Evolutionary conservation across 2,329 filamentous ascomycete genomes (phyloP).

Genomic region (Colletotrichum cordylinicola): DNA sequence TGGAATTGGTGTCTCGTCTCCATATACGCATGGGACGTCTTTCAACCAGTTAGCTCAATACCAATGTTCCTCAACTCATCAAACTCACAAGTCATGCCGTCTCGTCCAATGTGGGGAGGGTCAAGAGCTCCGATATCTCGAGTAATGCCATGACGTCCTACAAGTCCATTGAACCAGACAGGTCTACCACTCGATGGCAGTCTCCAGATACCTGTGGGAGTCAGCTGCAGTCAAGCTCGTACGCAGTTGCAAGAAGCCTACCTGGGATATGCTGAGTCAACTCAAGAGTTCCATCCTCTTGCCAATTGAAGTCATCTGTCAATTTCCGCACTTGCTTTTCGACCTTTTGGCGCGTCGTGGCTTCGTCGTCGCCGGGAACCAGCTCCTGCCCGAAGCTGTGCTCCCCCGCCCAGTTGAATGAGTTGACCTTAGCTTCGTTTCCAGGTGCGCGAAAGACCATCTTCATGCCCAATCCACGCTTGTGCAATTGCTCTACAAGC

Average conservation of each 20-base stretch:
- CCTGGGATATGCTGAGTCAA: conserved; percentile 23
- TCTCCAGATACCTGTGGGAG: neutral
- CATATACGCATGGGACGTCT: conserved; percentile 23
- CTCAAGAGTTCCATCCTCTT: conserved; percentile 18
- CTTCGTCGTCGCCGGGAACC: conserved; percentile 23
- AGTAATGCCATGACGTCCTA: conserved; percentile 22
- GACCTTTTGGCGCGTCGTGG: conserved; percentile 3
- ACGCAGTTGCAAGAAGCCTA: neutral
- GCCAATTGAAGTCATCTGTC: conserved; percentile 20
- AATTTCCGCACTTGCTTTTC: conserved; percentile 21
- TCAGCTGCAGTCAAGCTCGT: neutral
- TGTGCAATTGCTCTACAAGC: conserved; percentile 18
- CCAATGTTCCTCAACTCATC: neutral
- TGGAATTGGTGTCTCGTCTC: conserved; percentile 18
- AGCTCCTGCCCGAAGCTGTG: conserved; percentile 33
- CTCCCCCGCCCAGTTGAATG: conserved; percentile 22
- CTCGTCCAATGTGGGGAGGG: conserved; percentile 21
- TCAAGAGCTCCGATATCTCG: conserved; percentile 23
- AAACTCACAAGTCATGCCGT: conserved; percentile 23
- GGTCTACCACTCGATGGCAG: conserved; percentile 8
- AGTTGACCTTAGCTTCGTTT: conserved; percentile 21
- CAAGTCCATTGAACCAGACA: conserved; percentile 23
- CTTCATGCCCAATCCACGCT: conserved; percentile 25
- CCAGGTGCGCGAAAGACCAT: conserved; percentile 25
- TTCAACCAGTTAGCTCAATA: neutral